A percentile compares a stretch with the other conserved stretches of the same genome.
These are phyloP conservation scores for Ajuga reptans DNA, from an alignment of 305 asterid species.

Conservation along the genomic window DNA sequence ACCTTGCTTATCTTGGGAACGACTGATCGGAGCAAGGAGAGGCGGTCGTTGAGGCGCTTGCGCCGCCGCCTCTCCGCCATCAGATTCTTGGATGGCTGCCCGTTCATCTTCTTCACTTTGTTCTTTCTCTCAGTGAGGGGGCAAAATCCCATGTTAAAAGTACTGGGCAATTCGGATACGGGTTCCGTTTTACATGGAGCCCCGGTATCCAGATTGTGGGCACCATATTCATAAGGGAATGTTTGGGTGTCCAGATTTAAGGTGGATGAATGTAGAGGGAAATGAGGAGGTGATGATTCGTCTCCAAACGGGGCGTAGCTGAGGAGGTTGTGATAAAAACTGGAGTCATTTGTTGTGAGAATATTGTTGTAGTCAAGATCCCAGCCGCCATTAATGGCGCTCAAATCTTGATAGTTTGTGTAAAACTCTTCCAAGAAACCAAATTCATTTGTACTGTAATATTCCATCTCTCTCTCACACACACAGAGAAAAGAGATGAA, in stretches of 20 bases:
- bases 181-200: conserved; percentile 33
- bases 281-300: conserved; percentile 31
- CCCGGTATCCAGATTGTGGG: conserved; percentile 22
- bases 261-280: conserved; percentile 24
- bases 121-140: conserved; percentile 26
- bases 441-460: conserved; percentile 18
- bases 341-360: conserved; percentile 13
- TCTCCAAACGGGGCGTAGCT: conserved; percentile 29
- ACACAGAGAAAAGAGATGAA: no score
- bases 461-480: conserved; percentile 26
- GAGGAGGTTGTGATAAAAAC: conserved; percentile 21
- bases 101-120: conserved; percentile 37
- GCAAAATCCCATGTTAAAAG: conserved; percentile 27
- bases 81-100: conserved; percentile 70
- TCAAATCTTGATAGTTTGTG: conserved; percentile 23
- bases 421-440: conserved; percentile 46
- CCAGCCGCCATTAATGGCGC: conserved; percentile 12
- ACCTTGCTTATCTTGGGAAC: conserved; percentile 84
- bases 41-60: conserved; percentile 72
- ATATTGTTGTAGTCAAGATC: not conserved
- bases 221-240: conserved; percentile 24
- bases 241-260: conserved; percentile 20
- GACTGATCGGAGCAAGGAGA: conserved; percentile 74
- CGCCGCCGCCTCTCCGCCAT: conserved; percentile 82
- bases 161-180: no score